A percentile compares a stretch with the other conserved stretches of the same genome.
Conservation (phyloP, 1,139 yeast species). For the Kazachstania sp. region DNA sequence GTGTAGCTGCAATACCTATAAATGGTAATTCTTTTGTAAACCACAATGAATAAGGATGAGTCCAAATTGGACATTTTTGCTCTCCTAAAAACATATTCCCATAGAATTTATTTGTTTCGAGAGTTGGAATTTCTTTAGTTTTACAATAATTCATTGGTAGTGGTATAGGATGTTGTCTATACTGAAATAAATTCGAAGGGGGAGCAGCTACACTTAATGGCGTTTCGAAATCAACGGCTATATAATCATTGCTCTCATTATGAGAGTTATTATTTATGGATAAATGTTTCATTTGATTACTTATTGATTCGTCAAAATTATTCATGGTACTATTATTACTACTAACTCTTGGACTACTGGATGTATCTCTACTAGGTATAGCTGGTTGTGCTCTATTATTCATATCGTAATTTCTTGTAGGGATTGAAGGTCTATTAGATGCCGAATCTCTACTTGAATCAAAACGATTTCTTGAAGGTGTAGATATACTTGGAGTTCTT, state of each 20-base stretch:
- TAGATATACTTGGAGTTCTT: neutral
- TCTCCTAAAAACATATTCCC: constrained; percentile 63
- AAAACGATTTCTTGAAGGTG: neutral
- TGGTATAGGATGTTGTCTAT: constrained; percentile 38
- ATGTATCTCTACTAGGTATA: neutral
- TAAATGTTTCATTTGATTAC: neutral
- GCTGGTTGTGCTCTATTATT: neutral
- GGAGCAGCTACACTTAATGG: constrained; percentile 38
- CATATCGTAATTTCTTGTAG: neutral
- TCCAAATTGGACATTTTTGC: constrained; percentile 60
- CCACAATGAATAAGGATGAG: constrained; percentile 80
- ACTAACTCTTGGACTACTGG: too few relatives aligned
- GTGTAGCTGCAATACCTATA: constrained; percentile 59
- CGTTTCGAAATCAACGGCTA: constrained; percentile 16
- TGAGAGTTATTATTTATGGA: neutral
- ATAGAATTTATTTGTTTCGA: constrained; percentile 77
- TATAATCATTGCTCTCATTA: neutral
- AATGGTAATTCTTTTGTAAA: constrained; percentile 38
- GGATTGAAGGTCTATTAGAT: neutral
- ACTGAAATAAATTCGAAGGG: constrained; percentile 47
- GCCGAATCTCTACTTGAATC: neutral
- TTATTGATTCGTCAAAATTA: too few relatives aligned
- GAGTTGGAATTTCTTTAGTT: constrained; percentile 37
- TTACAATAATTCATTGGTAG: constrained; percentile 40
- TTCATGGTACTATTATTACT: too few relatives aligned